Evolutionary conservation across 306 rosid species (phyloP), one percentile per base, ranked within the genome.

Genomic region (Abrus precatorius): DNA sequence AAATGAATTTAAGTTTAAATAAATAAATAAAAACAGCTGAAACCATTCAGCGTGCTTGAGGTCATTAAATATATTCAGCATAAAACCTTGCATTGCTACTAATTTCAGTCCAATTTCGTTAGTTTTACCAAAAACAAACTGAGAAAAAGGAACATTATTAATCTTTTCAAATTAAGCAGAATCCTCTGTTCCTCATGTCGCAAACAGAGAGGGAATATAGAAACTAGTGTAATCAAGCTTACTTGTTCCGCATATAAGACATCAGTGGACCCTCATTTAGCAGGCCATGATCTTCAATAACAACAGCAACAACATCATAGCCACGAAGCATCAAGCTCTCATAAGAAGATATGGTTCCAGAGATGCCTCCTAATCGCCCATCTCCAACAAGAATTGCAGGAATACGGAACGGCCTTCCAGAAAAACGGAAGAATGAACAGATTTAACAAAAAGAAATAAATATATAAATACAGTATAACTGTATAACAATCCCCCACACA

Each of bases 371-470:
- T 9, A 95, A 79, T 82, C 78, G 86, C 56, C 99, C 98, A 88
- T 95, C 99, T 33, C 99, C 98, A 52, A 93, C 96, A 62, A 93
- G 97, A 89, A 95, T 75, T 32, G 91, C 92, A 53, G 99, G 99
- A 61, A 95, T 81, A 72, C 98, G 97, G 44, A 91, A 91, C 71
- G 97, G 92, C 89, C 99, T 93, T 88, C 49, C 70, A 83, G 63
- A 43, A 76, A 20, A 60, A 59, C 50, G 43, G 62, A 40, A 82
- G 69, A 82, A 86, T 28, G 38, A 64, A 32, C 67, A 44, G 8
- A 82, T 72, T 80, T 28, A 29, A 62, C 74, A 27, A 1, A 73
- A 55, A 47, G 3, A 20, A 36, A 36, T 36, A 36, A 32, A n/a
- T 0, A 13, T n/a, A 33, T 10, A 30, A 6, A 73, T 4, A 64